These are phyloP conservation scores for Puccinia coronata DNA, from an alignment of 1,284 basidiomycete genomes.

Conservation along the genomic window DNA sequence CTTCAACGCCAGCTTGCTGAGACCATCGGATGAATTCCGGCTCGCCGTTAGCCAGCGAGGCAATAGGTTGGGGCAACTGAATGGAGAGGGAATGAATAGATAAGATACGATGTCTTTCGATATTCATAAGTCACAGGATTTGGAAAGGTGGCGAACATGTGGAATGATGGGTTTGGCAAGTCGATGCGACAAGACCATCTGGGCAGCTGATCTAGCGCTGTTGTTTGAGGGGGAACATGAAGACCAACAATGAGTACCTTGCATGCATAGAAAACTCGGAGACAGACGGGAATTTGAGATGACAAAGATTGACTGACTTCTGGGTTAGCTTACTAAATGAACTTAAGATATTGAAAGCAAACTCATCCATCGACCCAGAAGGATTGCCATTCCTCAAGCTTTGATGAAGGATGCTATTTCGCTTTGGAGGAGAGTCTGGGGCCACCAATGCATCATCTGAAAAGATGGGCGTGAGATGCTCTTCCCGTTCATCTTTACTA, in stretches of 20 bases:
- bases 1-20: conserved; percentile 50
- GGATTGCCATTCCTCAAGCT: conserved; percentile 30
- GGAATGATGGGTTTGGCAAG: conserved; percentile 90
- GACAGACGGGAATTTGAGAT: too few species aligned
- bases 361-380: conserved; percentile 55
- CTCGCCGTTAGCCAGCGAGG: conserved; percentile 46
- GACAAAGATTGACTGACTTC: conserved; percentile 50
- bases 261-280: not conserved
- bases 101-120: not conserved
- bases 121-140: not conserved
- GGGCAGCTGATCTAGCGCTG: conserved; percentile 83
- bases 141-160: conserved; percentile 73
- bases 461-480: conserved; percentile 64
- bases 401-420: conserved; percentile 54
- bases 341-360: conserved; percentile 56
- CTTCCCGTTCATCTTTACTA: conserved; percentile 80
- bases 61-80: conserved; percentile 41
- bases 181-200: conserved; percentile 87
- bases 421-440: conserved; percentile 51
- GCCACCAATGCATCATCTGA: conserved; percentile 58
- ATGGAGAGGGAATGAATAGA: not conserved
- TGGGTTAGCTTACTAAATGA: conserved; percentile 55
- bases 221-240: not conserved
- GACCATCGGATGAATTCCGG: conserved; percentile 51
- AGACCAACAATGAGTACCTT: not conserved